phyloP scores from a whole-genome alignment of 108 stramenopile species.

The Aurantiochytrium sp. region DNA sequence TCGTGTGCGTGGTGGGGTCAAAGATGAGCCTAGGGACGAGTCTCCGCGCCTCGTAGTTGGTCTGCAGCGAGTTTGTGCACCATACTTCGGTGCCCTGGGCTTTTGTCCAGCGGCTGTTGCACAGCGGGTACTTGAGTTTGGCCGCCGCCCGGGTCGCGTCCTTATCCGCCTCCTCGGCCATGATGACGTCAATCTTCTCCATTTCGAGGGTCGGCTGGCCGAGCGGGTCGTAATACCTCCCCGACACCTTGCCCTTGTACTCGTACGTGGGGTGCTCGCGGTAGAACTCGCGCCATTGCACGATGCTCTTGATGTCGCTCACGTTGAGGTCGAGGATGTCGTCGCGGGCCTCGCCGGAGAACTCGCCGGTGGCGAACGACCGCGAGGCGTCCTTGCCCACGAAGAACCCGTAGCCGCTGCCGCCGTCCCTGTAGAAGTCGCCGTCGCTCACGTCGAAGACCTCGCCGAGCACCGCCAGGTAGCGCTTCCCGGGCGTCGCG shows the following conservation, averaged over 20 bases:
- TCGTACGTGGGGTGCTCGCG: neutral
- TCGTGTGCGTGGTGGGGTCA: neutral
- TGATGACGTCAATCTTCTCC: neutral
- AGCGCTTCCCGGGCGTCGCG: neutral
- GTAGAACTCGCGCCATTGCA: neutral
- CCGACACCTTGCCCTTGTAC: neutral
- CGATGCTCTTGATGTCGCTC: neutral
- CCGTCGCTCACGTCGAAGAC: neutral
- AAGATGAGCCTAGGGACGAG: neutral
- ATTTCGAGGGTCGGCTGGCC: slow-evolving; percentile 11
- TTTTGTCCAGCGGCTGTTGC: neutral
- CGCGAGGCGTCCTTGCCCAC: slow-evolving; percentile 1
- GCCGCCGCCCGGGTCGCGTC: too few relatives aligned
- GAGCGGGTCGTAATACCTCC: neutral
- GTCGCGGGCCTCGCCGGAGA: neutral
- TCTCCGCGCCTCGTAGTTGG: neutral
- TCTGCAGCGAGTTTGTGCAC: neutral
- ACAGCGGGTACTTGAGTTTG: neutral
- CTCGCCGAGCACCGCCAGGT: neutral
- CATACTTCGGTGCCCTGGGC: neutral
- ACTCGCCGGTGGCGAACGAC: neutral
- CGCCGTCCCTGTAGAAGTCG: neutral
- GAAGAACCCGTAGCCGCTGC: neutral
- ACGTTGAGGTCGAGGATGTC: neutral
- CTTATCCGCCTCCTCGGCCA: neutral